Evolutionary conservation across 495 filamentous ascomycete genomes (phyloP), one percentile per base, ranked within the genome.

Genomic region (Tuber brumale): DNA sequence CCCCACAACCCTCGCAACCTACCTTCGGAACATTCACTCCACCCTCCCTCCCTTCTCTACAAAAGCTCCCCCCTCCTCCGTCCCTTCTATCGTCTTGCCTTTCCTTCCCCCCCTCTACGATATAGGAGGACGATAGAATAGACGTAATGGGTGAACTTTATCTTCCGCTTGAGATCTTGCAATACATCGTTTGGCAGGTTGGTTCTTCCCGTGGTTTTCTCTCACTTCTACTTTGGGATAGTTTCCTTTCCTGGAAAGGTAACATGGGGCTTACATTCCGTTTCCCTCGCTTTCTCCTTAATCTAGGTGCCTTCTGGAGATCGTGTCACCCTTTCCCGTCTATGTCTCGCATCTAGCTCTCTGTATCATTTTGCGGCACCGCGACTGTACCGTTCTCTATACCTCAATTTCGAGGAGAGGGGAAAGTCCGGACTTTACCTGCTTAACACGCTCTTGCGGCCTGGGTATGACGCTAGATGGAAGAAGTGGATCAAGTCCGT

Each of bases 341-440:
- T 76, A 16, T 76, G 74, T 76, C 74, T 76, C 39, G 74, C 45
- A 70, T 76, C 48, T 31, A 61, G 42, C 42, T 71, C 44, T 21
- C 70, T 57, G 21, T 76, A 76, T 57, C 45, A 73, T 76, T 71
- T 76, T 31, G 70, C 74, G 16, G 74, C 35, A n/a, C 74, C 74
- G 18, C 70, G 46, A 9, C 44, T 76, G 14, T 76, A 73, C 48
- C 37, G 31, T 18, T 66, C 57, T 66, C 57, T 66, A 43, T 66
- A 73, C 27, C 44, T 76, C 44, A 69, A 76, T 39, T 69, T 76
- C 19, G 37, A 27, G 41, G 27, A 23, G n/a, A n/a, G 44, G 35
- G 39, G 69, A 39, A n/a, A 35, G 27, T 73, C 72, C 45, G 44
- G 74, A 23, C 70, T 71, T 8, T 23, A 45, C 14, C 46, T 76